These are phyloP conservation scores for Sporothrix protearum DNA, from an alignment of 2,329 filamentous ascomycete species.

Conservation along the genomic window DNA sequence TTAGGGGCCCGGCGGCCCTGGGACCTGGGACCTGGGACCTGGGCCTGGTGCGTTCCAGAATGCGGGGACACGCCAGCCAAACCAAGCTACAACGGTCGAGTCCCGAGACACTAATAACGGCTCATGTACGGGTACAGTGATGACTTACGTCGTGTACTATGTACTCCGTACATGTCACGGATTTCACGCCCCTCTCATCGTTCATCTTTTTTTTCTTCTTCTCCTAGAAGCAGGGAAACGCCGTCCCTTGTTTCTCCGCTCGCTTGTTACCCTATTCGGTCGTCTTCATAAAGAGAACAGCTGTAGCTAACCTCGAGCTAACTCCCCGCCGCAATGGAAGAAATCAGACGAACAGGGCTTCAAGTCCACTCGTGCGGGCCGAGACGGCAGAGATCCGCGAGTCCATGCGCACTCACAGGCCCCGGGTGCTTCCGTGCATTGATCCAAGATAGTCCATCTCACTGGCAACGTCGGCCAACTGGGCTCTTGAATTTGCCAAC, in stretches of 20 bases:
- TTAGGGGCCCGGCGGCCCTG: too few relatives aligned
- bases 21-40: too few relatives aligned
- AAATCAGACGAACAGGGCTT: neutral
- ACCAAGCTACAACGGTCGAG: neutral
- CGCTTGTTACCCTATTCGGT: too few relatives aligned
- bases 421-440: constrained; percentile 64
- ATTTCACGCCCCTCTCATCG: neutral
- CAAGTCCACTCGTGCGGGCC: constrained; percentile 49
- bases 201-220: neutral
- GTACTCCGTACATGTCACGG: too few relatives aligned
- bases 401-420: constrained; percentile 64
- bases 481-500: constrained; percentile 34
- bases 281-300: neutral
- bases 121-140: too few relatives aligned
- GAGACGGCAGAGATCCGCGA: constrained; percentile 72
- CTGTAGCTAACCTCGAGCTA: too few relatives aligned
- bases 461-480: constrained; percentile 38
- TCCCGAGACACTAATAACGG: neutral
- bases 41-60: neutral
- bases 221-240: neutral
- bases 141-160: too few relatives aligned
- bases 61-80: neutral
- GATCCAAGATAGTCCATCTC: constrained; percentile 64
- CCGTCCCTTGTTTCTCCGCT: neutral
- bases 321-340: neutral